Evolutionary conservation across 805 yeast genomes (phyloP).

Genomic region (Hanseniaspora meyeri): DNA sequence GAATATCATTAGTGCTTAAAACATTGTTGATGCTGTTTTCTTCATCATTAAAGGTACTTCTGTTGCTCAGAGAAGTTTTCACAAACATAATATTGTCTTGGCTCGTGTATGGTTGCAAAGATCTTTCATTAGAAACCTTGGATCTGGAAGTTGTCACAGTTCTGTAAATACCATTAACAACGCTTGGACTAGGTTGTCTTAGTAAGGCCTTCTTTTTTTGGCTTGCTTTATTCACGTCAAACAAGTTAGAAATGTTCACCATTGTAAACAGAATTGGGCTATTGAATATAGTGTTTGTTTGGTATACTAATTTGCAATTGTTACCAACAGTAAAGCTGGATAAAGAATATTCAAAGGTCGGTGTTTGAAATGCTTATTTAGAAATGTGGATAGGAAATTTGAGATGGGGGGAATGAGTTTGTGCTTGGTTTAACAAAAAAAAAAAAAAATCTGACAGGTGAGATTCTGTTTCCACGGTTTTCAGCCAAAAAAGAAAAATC

Average conservation of each 20-base stretch:
- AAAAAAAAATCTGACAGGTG: too few species aligned
- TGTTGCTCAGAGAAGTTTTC: background rate
- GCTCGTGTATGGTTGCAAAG: constrained; percentile 5
- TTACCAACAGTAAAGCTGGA: too few species aligned
- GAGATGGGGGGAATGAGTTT: background rate
- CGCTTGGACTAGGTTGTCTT: background rate
- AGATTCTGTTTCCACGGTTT: background rate
- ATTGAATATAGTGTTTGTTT: too few species aligned
- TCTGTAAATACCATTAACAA: constrained; percentile 12
- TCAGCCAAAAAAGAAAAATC: background rate
- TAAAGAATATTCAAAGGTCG: too few species aligned
- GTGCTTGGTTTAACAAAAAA: background rate
- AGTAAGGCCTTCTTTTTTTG: background rate
- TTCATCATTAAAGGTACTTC: background rate
- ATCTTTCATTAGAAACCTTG: background rate
- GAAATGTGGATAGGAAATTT: background rate
- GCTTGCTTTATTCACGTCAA: background rate
- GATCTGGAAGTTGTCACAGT: constrained; percentile 1
- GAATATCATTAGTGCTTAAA: background rate
- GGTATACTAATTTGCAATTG: background rate
- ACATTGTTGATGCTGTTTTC: background rate
- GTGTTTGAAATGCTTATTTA: too few species aligned
- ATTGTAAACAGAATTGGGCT: background rate
- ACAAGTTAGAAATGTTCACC: background rate
- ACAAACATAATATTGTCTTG: constrained; percentile 11